Percentiles rank a stretch among this genome's conserved stretches.
Evolutionary conservation across 139 green algal species (phyloP).

Genomic region (Micractinium conductrix): DNA sequence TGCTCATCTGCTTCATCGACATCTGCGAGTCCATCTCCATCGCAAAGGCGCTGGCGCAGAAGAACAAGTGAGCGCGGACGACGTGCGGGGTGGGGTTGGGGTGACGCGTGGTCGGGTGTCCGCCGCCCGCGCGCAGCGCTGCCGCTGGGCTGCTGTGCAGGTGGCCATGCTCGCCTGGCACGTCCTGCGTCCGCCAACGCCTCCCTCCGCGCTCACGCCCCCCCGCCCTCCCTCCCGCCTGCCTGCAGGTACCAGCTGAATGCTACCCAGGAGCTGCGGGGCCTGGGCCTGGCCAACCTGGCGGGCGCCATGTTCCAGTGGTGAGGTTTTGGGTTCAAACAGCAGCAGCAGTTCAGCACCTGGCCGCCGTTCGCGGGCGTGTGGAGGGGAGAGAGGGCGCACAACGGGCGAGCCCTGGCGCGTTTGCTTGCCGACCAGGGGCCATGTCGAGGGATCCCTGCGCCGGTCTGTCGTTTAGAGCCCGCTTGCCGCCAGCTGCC

Average conservation of each 20-base stretch:
- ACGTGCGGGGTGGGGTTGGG: not conserved
- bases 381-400: no score
- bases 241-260: slow-evolving; percentile 79
- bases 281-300: slow-evolving; percentile 88
- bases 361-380: no score
- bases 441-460: no score
- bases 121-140: no score
- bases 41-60: slow-evolving; percentile 81
- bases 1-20: slow-evolving; percentile 78
- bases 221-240: not conserved
- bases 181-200: not conserved
- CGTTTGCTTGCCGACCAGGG: no score
- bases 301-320: slow-evolving; percentile 73
- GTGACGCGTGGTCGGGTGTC: not conserved
- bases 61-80: slow-evolving; percentile 65
- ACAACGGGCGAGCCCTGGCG: no score
- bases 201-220: not conserved
- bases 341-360: no score
- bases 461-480: no score
- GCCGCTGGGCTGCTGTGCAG: not conserved
- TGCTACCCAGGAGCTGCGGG: slow-evolving; percentile 88
- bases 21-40: slow-evolving; percentile 88
- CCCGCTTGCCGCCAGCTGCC: not conserved
- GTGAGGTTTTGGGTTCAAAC: not conserved
- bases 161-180: not conserved